Evolutionary conservation across 2,329 filamentous ascomycete species (phyloP).

Genomic region (Arthrinium phaeospermum): DNA sequence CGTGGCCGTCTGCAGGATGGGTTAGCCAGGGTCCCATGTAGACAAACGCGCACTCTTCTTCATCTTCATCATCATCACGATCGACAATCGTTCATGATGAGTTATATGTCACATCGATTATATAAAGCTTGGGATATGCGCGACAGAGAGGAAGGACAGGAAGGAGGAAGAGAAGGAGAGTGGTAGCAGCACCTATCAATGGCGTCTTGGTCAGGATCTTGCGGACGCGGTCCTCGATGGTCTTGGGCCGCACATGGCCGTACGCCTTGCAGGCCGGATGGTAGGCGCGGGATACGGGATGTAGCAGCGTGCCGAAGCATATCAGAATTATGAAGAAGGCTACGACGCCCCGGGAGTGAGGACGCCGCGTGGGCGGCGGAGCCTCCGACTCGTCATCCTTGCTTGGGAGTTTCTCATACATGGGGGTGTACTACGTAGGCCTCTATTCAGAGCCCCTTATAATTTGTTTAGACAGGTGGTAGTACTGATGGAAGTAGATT

Average conservation of each 20-base stretch:
- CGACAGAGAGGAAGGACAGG: too few species aligned
- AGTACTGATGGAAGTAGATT: not conserved
- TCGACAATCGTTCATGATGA: not conserved
- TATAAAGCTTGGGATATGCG: too few species aligned
- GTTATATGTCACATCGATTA: too few species aligned
- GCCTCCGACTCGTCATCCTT: not conserved
- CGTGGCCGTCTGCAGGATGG: constrained; percentile 77
- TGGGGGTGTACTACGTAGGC: not conserved
- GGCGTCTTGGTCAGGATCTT: constrained; percentile 52
- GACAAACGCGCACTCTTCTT: not conserved
- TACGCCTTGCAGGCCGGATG: constrained; percentile 31
- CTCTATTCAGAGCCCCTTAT: not conserved
- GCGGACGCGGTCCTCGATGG: constrained; percentile 52
- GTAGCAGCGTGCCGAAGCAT: constrained; percentile 33
- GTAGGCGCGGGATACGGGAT: constrained; percentile 31
- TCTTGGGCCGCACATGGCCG: constrained; percentile 36
- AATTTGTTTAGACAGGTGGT: not conserved
- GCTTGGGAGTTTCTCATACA: constrained; percentile 21
- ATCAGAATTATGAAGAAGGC: constrained; percentile 29
- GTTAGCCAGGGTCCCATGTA: constrained; percentile 42
- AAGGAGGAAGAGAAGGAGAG: not conserved
- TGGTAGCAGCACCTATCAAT: constrained; percentile 52
- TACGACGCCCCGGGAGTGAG: constrained; percentile 28
- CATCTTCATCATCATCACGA: not conserved
- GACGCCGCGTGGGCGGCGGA: constrained; percentile 18